Base-by-base conservation (phyloP, 345 rosid species). In the Physaria fendleri region DNA sequence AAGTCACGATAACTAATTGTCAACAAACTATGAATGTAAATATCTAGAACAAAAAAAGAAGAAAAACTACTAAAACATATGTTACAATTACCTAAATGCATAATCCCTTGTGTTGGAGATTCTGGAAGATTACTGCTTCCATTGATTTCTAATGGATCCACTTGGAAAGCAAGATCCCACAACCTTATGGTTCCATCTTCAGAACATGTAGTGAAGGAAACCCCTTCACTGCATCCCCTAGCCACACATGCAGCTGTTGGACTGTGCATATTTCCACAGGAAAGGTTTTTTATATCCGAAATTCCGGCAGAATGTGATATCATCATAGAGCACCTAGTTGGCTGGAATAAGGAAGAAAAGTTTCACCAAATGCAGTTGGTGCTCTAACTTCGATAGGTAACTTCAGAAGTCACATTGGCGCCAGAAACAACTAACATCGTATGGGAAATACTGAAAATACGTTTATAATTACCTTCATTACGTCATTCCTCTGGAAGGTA, bases 151-250 rank as follows among this genome's bases (percentile, higher is more conserved):
- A 45, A 72, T 13, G 55, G 51, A 64, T 68, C 74, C 28, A 75
- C 70, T 68, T 78, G 82, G 46, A 77, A 56, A 61, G 70, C 78
- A 62, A 89, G 83, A 74, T 85, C 97, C 95, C 97, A 85, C 66
- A 89, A 67, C 74, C 95, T 78, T 41, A 85, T 79, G 51, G 85
- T 80, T 30, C 95, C 95, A 73, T 88, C 96, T 60, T 86, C 79
- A 32, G 95, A 85, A 75, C 95, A 89, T 56, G 91, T 89, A 25
- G 95, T 82, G 71, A 89, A 89, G 25, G 95, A 84, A 67, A 84
- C 76, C 59, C 89, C 91, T 65, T 87, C 89, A 44, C 79, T 62
- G 77, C 95, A 89, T 35, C 97, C 97, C 65, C 85, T 85, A 51
- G 87, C 85, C 46, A 71, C 77, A 71, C 97, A 89, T 41, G 80